Conservation (phyloP, 192 early-diverging fungal species). For the Rhizoclosmatium globosum region DNA sequence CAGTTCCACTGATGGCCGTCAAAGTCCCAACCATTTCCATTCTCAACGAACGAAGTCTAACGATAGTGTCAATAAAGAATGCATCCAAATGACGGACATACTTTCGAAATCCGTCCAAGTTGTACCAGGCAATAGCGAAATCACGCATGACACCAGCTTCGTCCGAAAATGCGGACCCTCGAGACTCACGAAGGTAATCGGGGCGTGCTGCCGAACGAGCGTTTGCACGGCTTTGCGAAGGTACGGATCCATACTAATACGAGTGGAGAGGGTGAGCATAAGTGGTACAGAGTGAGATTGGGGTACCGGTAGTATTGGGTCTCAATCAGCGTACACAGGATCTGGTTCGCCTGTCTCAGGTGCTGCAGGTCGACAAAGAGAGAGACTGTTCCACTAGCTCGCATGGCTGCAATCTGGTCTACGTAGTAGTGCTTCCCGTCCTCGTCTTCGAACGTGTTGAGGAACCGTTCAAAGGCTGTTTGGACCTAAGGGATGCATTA, state of each 20-base stretch:
- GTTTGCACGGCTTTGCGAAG: slow-evolving; percentile 86
- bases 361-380: slow-evolving; percentile 27
- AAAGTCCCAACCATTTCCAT: slow-evolving; percentile 86
- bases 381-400: not conserved
- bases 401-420: not conserved
- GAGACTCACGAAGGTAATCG: slow-evolving; percentile 59
- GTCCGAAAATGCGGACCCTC: slow-evolving; percentile 36
- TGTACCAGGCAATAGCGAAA: slow-evolving; percentile 74
- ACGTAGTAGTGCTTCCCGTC: slow-evolving; percentile 1
- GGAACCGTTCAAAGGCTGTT: slow-evolving; percentile 8
- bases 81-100: slow-evolving; percentile 12
- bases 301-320: slow-evolving; percentile 14
- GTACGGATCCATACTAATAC: slow-evolving; percentile 77
- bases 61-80: not conserved
- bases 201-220: slow-evolving; percentile 74
- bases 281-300: not conserved
- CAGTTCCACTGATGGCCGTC: slow-evolving; percentile 86
- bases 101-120: slow-evolving; percentile 38
- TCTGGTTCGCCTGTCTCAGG: slow-evolving; percentile 14
- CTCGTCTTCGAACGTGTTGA: not conserved
- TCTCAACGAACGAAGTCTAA: slow-evolving; percentile 83
- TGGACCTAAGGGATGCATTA: not conserved
- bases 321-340: slow-evolving; percentile 12
- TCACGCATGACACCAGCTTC: slow-evolving; percentile 66
- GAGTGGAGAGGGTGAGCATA: not conserved